Evolutionary conservation across 2,329 filamentous ascomycete species (phyloP).

Genomic region (Pseudogymnoascus sp.): DNA sequence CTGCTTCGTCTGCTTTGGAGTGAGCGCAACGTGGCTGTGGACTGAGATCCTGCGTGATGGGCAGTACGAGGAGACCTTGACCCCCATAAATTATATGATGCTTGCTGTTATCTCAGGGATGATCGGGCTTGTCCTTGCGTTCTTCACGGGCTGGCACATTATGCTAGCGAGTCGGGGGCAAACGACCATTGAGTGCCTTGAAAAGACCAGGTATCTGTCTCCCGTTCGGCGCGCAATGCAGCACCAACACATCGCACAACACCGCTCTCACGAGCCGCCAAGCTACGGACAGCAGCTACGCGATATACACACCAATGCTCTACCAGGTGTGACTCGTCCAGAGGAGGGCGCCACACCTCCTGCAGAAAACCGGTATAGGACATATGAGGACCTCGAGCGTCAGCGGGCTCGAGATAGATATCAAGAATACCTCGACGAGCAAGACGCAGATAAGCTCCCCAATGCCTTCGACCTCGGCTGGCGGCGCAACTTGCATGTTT

Average conservation of each 20-base stretch:
- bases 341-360: conserved; percentile 67
- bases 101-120: conserved; percentile 82
- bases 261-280: conserved; percentile 39
- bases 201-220: conserved; percentile 89
- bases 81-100: conserved; percentile 87
- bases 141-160: conserved; percentile 90
- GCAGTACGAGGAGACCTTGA: conserved; percentile 63
- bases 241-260: conserved; percentile 47
- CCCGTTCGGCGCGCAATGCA: conserved; percentile 67
- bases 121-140: conserved; percentile 79
- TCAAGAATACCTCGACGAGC: conserved; percentile 77
- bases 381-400: conserved; percentile 50
- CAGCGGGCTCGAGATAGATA: conserved; percentile 61
- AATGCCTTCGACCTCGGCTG: conserved; percentile 90
- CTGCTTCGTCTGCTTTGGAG: conserved; percentile 72
- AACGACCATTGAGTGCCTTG: conserved; percentile 92
- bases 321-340: conserved; percentile 70
- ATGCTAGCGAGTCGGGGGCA: conserved; percentile 69
- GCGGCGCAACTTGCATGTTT: conserved; percentile 67
- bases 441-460: conserved; percentile 79
- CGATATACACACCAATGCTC: conserved; percentile 72
- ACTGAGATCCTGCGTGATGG: conserved; percentile 66
- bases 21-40: conserved; percentile 77
- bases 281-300: conserved; percentile 65
- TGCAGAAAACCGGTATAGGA: conserved; percentile 20